phyloP scores from a whole-genome alignment of 2,329 filamentous ascomycete species.

The Ascomycota sp. region DNA sequence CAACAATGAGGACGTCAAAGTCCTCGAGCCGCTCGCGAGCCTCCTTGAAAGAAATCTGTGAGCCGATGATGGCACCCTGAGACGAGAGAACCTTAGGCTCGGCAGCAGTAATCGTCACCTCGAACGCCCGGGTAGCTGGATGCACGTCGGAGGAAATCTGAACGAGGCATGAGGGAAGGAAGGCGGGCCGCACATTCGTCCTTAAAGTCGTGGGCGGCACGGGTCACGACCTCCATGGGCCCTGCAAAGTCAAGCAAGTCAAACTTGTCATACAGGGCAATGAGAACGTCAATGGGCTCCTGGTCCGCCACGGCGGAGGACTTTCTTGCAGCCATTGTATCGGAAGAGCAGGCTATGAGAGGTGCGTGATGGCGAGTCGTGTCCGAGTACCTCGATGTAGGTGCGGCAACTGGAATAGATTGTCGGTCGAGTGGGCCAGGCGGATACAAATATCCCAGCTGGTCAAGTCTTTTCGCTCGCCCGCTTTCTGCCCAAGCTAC shows the following conservation, averaged over 20 bases:
- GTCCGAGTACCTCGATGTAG: no score
- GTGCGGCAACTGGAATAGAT: no score
- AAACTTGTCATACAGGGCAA: constrained; percentile 39
- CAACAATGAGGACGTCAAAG: constrained; percentile 60
- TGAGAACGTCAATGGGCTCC: constrained; percentile 38
- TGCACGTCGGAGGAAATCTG: background rate
- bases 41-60: constrained; percentile 61
- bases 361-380: no score
- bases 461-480: no score
- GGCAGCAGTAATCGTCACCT: constrained; percentile 31
- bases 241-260: constrained; percentile 37
- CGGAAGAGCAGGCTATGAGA: background rate
- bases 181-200: constrained; percentile 22
- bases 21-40: constrained; percentile 53
- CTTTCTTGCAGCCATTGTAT: constrained; percentile 36
- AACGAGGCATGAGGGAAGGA: background rate
- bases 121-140: constrained; percentile 34
- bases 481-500: no score
- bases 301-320: constrained; percentile 34
- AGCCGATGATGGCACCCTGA: constrained; percentile 49
- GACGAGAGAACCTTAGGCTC: constrained; percentile 34
- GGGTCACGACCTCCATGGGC: constrained; percentile 28
- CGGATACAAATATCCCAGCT: no score
- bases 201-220: constrained; percentile 30
- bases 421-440: no score